Conservation (phyloP, 495 filamentous ascomycete species). For the Jackrogersella minutella region DNA sequence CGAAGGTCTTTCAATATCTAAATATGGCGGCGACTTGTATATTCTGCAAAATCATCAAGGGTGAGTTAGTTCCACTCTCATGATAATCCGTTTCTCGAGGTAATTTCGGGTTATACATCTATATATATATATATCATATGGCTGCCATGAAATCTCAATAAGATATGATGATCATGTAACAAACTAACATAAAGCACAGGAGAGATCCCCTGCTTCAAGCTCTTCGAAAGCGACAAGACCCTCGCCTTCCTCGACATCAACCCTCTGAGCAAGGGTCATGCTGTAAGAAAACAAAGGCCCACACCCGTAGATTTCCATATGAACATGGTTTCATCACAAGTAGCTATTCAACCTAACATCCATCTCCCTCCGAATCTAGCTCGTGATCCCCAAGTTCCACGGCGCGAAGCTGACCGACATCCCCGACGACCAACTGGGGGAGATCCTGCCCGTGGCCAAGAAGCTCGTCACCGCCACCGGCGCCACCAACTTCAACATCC, state of each 20-base stretch:
- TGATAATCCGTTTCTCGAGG: neutral
- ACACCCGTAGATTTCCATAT: no score
- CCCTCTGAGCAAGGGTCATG: slow-evolving; percentile 84
- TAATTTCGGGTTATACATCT: neutral
- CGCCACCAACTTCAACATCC: slow-evolving; percentile 84
- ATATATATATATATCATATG: no score
- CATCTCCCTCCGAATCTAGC: no score
- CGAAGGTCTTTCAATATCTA: slow-evolving; percentile 10
- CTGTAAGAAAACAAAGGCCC: no score
- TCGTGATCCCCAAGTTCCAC: slow-evolving; percentile 96
- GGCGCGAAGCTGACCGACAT: slow-evolving; percentile 92
- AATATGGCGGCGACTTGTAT: slow-evolving; percentile 78
- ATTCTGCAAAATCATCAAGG: slow-evolving; percentile 99
- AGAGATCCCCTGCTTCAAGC: slow-evolving; percentile 94
- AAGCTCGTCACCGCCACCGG: slow-evolving; percentile 80
- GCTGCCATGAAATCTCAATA: no score
- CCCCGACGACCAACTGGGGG: slow-evolving; percentile 84
- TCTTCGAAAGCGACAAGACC: slow-evolving; percentile 91
- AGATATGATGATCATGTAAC: no score
- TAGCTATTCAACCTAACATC: no score
- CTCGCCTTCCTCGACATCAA: slow-evolving; percentile 97
- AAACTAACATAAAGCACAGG: slow-evolving; percentile 57
- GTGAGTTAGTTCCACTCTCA: slow-evolving; percentile 51
- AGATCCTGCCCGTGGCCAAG: slow-evolving; percentile 90
- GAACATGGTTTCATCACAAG: no score